phyloP scores from a whole-genome alignment of 2,329 filamentous ascomycete species.

The Exophiala mesophila region DNA sequence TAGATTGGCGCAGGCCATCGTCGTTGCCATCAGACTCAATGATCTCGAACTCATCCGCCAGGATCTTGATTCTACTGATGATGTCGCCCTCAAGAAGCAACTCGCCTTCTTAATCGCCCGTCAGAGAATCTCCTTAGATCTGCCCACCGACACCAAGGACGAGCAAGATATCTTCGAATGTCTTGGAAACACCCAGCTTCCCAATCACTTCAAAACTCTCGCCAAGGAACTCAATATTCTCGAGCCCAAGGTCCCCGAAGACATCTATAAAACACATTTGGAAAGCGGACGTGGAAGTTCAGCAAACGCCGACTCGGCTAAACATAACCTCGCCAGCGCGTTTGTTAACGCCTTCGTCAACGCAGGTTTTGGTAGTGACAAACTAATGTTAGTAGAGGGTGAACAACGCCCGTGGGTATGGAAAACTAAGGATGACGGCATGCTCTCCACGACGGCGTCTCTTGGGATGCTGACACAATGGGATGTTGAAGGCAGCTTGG shows the following conservation, averaged over 20 bases:
- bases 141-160: constrained; percentile 59
- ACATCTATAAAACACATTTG: constrained; percentile 98
- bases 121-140: constrained; percentile 79
- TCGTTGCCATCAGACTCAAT: constrained; percentile 88
- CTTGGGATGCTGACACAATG: constrained; percentile 86
- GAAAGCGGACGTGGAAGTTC: constrained; percentile 91
- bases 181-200: constrained; percentile 78
- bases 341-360: constrained; percentile 98
- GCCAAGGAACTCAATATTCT: constrained; percentile 95
- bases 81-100: constrained; percentile 83
- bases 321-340: constrained; percentile 89
- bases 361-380: constrained; percentile 89
- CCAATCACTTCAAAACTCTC: constrained; percentile 88
- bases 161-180: constrained; percentile 74
- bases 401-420: constrained; percentile 94
- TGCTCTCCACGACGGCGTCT: constrained; percentile 93
- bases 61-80: constrained; percentile 74
- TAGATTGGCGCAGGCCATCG: constrained; percentile 87
- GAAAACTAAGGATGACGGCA: constrained; percentile 98
- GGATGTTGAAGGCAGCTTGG: constrained; percentile 87
- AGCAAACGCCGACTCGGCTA: constrained; percentile 89
- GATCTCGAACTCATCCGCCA: constrained; percentile 75
- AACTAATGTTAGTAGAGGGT: constrained; percentile 91
- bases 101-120: constrained; percentile 88
- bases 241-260: constrained; percentile 93